These are phyloP conservation scores for Camellia sinensis DNA, from an alignment of 148 eudicot species.

Conservation along the genomic window DNA sequence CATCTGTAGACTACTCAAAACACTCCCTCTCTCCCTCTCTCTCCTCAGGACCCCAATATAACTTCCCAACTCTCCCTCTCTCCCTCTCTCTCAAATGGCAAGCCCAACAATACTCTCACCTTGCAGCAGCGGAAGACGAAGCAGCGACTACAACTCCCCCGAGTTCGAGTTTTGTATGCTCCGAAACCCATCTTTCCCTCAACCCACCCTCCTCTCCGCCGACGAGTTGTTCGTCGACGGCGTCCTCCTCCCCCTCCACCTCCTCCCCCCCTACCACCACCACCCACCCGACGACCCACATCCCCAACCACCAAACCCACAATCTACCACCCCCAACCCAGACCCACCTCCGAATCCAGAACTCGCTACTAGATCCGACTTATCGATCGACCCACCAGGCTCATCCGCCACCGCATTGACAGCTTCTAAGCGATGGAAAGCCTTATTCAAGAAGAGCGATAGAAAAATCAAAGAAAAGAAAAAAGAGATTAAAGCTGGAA, in stretches of 20 bases:
- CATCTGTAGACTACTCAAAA: constrained; percentile 13
- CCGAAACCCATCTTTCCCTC: constrained; percentile 38
- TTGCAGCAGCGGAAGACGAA: constrained; percentile 28
- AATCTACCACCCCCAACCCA: not conserved
- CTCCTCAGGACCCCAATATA: not conserved
- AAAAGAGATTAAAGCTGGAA: constrained; percentile 15
- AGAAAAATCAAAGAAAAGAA: constrained; percentile 31
- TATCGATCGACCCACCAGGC: constrained; percentile 6
- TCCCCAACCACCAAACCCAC: not conserved
- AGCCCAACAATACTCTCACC: constrained; percentile 19
- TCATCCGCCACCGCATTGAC: constrained; percentile 15
- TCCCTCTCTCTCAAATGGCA: constrained; percentile 21
- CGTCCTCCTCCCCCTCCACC: constrained; percentile 72
- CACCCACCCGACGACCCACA: constrained; percentile 16
- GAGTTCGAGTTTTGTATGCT: constrained; percentile 77
- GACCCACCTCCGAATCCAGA: constrained; percentile 4
- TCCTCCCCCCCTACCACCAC: constrained; percentile 32
- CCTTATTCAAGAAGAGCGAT: constrained; percentile 53
- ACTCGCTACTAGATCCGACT: constrained; percentile 19
- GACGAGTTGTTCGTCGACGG: constrained; percentile 86
- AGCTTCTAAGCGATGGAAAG: constrained; percentile 77
- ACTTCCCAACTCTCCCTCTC: constrained; percentile 15
- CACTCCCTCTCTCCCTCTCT: not conserved
- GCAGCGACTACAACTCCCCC: constrained; percentile 42
- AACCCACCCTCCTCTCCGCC: constrained; percentile 67